phyloP scores from a whole-genome alignment of 2,329 filamentous ascomycete species.

The Orbilia oligospora region DNA sequence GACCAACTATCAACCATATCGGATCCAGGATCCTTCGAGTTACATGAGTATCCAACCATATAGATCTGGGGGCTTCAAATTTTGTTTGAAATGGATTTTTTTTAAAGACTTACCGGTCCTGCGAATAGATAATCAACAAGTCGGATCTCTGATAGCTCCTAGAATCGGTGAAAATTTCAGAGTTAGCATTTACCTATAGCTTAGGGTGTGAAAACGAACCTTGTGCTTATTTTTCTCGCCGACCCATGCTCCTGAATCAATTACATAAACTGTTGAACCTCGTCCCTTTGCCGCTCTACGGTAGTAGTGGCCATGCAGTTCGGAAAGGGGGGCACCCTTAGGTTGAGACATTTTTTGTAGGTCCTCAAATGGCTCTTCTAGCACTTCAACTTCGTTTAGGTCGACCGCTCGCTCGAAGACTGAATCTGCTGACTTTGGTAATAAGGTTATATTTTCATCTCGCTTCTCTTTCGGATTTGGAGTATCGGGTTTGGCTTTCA shows the following conservation, averaged over 20 bases:
- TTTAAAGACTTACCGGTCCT: slow-evolving; percentile 1
- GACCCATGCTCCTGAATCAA: slow-evolving; percentile 18
- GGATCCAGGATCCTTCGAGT: not conserved
- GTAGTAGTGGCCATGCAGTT: slow-evolving; percentile 20
- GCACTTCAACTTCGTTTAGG: not conserved
- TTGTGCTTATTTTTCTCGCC: not conserved
- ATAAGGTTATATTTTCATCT: not conserved
- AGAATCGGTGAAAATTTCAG: not conserved
- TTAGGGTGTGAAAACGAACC: not conserved
- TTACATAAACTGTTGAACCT: slow-evolving; percentile 15
- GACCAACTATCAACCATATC: not conserved
- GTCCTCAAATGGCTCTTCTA: slow-evolving; percentile 31
- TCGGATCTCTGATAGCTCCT: slow-evolving; percentile 5
- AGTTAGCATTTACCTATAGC: not conserved
- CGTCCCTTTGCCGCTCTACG: not conserved
- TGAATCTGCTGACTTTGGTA: not conserved
- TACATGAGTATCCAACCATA: not conserved
- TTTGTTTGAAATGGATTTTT: not conserved
- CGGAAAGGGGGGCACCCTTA: not conserved
- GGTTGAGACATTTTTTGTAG: slow-evolving; percentile 30
- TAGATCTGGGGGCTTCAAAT: too few species aligned
- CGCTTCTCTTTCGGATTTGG: not conserved
- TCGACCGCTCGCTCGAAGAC: not conserved
- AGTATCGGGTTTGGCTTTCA: not conserved
- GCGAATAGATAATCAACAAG: slow-evolving; percentile 24